Evolutionary conservation across 306 rosid species (phyloP), one percentile per base, ranked within the genome.

Genomic region (Lotus japonicus): DNA sequence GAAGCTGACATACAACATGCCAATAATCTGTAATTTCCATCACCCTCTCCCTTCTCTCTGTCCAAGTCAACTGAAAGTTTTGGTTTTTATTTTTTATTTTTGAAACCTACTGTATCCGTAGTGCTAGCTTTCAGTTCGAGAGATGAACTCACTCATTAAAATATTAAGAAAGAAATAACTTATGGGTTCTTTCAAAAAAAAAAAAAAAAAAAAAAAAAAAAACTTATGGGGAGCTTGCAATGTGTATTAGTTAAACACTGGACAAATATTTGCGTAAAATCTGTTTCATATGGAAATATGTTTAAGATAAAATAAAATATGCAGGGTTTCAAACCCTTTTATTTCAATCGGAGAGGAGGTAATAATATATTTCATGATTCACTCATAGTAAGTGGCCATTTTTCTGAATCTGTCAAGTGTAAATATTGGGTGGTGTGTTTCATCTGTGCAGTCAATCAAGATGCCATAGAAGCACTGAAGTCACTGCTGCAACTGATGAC

Each of bases 1-100:
- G 64, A 76, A 59, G 80, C 75, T 31, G 75, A 76, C n/a, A 68
- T 76, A 5, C 75, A 68, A 1, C 61, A 50, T 2, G 80, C 80
- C 33, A 76, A 76, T 52, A 60, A 70, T 50, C 64, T 76, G 80
- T 76, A 75, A 67, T 74, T 56, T 41, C 14, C 60, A 1, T 4
- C 2, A 7, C 33, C 3, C 8, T 45, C n/a, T n/a, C n/a, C n/a
- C n/a, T n/a, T n/a, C n/a, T 9, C 64, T 5, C 42, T 54, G 10
- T 43, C 12, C 44, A 43, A 26, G 15, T 68, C 15, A 21, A 23
- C 31, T 15, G 14, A 4, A 6, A n/a, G n/a, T n/a, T n/a, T 35
- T 58, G n/a, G n/a, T 44, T 45, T 43, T 10, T 26, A 26, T 33
- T 43, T 15, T 52, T 23, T 14, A 14, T 54, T 4, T 70, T 52